Base-by-base conservation (phyloP, 768 basidiomycete genomes). In the Leccinum imitatum region DNA sequence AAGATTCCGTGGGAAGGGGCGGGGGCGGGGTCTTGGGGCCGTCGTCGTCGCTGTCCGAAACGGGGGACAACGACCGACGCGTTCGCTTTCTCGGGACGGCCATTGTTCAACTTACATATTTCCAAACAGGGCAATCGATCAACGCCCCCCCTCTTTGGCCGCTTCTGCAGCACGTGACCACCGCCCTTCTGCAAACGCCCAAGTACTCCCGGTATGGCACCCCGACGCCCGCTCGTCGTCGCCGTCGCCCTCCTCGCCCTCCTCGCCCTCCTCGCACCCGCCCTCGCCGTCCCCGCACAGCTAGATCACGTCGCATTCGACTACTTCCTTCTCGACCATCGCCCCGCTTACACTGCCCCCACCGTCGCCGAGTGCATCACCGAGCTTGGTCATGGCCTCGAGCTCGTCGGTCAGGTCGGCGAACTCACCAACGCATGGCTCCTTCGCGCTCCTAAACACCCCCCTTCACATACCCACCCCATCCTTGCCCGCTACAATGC, bases 361-460 rank as follows among this genome's bases (percentile, higher is more conserved):
- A 80, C 86, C 64, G 80, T 91, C 61, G 74, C 75, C 58, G 85
- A 90, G 63, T 80, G 88, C 59, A 81, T 86, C 6, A 51, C 70
- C 7, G 72, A 77, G 0, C 80, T 98, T 11, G 87, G 86, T 14
- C 79, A 93, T 8, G 87, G 86, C n/a, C 87, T 93, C 21, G 89
- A 98, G 75, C 77, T 97, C 52, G 89, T 98, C 58, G 93, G 95
- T 70, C 89, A 85, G 65, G 88, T 87, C 25, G 95, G 97, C 54
- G 89, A 95, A 70, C 82, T 99, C 6, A 70, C 74, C 30, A 79
- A 92, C 57, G 82, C 91, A 75, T 99, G 92, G 91, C 78, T 99
- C 17, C 86, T 97, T 50, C 84, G 92, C 25, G 76, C 46, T 68
- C 74, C 64, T 83, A 86, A 71, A 62, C 74, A 62, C 27, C 25